Conservation (phyloP, 2,329 filamentous ascomycete species). For the Sclerotinia sclerotiorum region DNA sequence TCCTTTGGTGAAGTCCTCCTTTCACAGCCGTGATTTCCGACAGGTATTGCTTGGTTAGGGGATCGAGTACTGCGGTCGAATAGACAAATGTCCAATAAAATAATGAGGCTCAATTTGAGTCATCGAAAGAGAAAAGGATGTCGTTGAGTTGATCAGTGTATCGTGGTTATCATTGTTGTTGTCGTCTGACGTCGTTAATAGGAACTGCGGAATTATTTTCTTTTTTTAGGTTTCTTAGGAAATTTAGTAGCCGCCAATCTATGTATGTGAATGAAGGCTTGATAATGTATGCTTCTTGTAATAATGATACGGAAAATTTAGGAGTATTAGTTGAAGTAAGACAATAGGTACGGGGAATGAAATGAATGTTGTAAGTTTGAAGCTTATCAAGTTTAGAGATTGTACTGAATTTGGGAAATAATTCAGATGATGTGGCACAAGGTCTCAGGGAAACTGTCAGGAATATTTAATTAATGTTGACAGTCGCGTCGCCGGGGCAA, state of each 20-base stretch:
- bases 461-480: constrained; percentile 14
- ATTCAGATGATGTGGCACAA: constrained; percentile 19
- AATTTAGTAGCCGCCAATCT: neutral
- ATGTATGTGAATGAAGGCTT: constrained; percentile 6
- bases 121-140: constrained; percentile 21
- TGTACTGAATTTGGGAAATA: constrained; percentile 5
- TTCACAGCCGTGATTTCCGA: constrained; percentile 7
- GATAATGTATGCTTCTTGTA: neutral
- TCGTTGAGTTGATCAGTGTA: constrained; percentile 18
- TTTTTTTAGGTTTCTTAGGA: constrained; percentile 8
- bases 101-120: neutral
- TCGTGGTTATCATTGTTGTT: constrained; percentile 22
- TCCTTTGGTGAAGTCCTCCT: constrained; percentile 20
- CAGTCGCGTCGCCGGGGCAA: constrained; percentile 21
- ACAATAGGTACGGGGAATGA: constrained; percentile 7
- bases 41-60: constrained; percentile 18
- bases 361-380: constrained; percentile 14
- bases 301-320: constrained; percentile 4
- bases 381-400: constrained; percentile 14
- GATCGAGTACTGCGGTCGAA: constrained; percentile 11
- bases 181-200: constrained; percentile 21
- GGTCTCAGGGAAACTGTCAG: constrained; percentile 16
- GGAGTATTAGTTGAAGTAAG: constrained; percentile 9
- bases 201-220: neutral
- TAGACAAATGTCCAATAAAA: constrained; percentile 17